A percentile compares a stretch with the other conserved stretches of the same genome.
These are phyloP conservation scores for Aspergillus sp. DNA, from an alignment of 2,329 filamentous ascomycete species.

Conservation along the genomic window DNA sequence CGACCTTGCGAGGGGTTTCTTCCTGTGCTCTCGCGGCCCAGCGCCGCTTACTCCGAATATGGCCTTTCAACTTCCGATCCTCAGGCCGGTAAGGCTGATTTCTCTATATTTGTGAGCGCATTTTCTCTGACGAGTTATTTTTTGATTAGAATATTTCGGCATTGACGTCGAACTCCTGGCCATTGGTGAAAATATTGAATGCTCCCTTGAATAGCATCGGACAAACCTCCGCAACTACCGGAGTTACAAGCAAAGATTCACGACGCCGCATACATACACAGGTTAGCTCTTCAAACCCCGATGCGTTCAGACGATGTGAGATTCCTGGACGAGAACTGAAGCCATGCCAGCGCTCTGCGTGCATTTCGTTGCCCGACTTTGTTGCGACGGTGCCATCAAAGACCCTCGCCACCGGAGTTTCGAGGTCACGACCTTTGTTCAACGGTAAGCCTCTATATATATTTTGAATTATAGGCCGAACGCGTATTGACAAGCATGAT, in stretches of 20 bases:
- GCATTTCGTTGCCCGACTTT: slow-evolving; percentile 12
- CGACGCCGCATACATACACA: slow-evolving; percentile 16
- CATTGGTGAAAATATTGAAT: slow-evolving; percentile 40
- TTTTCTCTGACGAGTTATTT: slow-evolving; percentile 13
- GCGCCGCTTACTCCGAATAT: slow-evolving; percentile 43
- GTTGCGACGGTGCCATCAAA: slow-evolving; percentile 15
- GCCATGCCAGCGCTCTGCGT: slow-evolving; percentile 11
- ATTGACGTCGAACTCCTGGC: slow-evolving; percentile 46
- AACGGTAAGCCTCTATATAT: slow-evolving; percentile 17
- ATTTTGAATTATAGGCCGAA: background rate
- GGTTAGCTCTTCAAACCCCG: slow-evolving; percentile 9
- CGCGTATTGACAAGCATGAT: background rate
- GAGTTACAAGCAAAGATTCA: slow-evolving; percentile 11
- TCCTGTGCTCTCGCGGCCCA: slow-evolving; percentile 30
- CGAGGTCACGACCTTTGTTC: slow-evolving; percentile 18
- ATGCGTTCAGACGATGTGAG: background rate
- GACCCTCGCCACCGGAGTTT: slow-evolving; percentile 22
- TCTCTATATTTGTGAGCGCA: background rate
- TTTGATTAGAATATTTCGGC: slow-evolving; percentile 45
- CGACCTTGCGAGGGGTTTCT: slow-evolving; percentile 15
- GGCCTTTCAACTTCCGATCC: slow-evolving; percentile 53
- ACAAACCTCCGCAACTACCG: slow-evolving; percentile 19
- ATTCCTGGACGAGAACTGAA: slow-evolving; percentile 6
- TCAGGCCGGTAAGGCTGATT: slow-evolving; percentile 44
- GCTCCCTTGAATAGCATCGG: slow-evolving; percentile 37